Evolutionary conservation across 352 stramenopile genomes (phyloP), one percentile per base, ranked within the genome.

Genomic region (Phytopythium vexans): DNA sequence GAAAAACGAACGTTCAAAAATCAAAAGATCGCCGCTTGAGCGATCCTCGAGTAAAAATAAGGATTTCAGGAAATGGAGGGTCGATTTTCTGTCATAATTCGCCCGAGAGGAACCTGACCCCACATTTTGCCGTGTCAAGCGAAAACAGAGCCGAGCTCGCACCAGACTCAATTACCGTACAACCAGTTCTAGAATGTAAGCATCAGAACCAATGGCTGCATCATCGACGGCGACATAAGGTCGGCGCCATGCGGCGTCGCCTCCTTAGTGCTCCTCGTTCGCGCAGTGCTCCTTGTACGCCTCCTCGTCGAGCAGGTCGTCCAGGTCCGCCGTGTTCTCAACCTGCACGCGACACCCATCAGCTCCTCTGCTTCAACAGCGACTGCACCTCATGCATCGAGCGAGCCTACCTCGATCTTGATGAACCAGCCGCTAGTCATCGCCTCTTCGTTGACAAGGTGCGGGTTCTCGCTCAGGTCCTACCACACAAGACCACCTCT

Each of bases 361-460:
- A 27, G 21, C 21, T 27, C 21, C 21, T 27, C 21, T 27, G 21
- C 21, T 32, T 8, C 3, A 10, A 10, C 50, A 56, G 6, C 49
- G 0, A 16, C 3, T 15, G 10, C 43, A 32, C 3, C 8, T 44
- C 9, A 27, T 21, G 15, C 0, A 46, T 3, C 10, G 56, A 32
- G 34, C 54, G 36, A 46, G 64, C 70, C 44, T 41, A 94, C 77
- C 58, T 94, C 74, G 42, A 96, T 77, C 75, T 97, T 96, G 59
- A 94, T 85, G 64, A 97, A 95, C 88, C 88, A 97, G 49, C 80
- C 88, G 33, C 72, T 72, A 21, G 66, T 88, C 72, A 92, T 89
- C 47, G 87, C 74, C 58, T 91, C 76, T 36, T 95, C 81, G 66
- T 97, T 97, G 32, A 97, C 86, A 15, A 95, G 70, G 62, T 90